Percentiles rank a stretch among this genome's conserved stretches.
phyloP scores from a whole-genome alignment of 805 yeast genomes.

The Kazachstania taianensis region DNA sequence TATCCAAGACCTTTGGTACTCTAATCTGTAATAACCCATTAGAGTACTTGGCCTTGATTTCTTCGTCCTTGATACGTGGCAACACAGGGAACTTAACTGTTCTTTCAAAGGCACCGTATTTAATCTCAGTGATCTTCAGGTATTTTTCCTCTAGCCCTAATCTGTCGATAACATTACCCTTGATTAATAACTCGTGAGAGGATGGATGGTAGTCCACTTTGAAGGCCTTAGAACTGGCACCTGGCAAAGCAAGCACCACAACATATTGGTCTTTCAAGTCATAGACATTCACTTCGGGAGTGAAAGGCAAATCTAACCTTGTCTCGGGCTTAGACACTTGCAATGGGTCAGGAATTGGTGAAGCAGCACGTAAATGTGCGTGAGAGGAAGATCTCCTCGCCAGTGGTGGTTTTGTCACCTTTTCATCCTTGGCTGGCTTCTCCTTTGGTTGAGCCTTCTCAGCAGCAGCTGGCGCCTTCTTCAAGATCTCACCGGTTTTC shows the following conservation, averaged over 20 bases:
- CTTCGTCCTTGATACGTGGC: slow-evolving; percentile 44
- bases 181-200: slow-evolving; percentile 41
- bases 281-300: slow-evolving; percentile 52
- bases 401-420: slow-evolving; percentile 3
- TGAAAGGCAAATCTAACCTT: slow-evolving; percentile 37
- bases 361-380: slow-evolving; percentile 22
- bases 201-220: slow-evolving; percentile 52
- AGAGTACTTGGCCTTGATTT: slow-evolving; percentile 41
- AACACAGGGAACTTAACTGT: slow-evolving; percentile 44
- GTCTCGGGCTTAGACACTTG: slow-evolving; percentile 38
- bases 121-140: slow-evolving; percentile 42
- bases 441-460: neutral
- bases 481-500: neutral
- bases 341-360: slow-evolving; percentile 32
- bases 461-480: neutral
- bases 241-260: slow-evolving; percentile 47
- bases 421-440: slow-evolving; percentile 1
- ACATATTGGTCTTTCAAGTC: slow-evolving; percentile 38
- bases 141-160: slow-evolving; percentile 31
- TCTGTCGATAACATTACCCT: slow-evolving; percentile 38
- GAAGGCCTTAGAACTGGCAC: slow-evolving; percentile 43
- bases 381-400: slow-evolving; percentile 7
- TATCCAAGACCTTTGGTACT: slow-evolving; percentile 36
- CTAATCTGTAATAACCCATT: slow-evolving; percentile 46
- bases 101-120: slow-evolving; percentile 49